Percentiles rank a stretch among this genome's conserved stretches.
Evolutionary conservation across 2,329 filamentous ascomycete species (phyloP).

Genomic region (Teratosphaeria nubilosa): DNA sequence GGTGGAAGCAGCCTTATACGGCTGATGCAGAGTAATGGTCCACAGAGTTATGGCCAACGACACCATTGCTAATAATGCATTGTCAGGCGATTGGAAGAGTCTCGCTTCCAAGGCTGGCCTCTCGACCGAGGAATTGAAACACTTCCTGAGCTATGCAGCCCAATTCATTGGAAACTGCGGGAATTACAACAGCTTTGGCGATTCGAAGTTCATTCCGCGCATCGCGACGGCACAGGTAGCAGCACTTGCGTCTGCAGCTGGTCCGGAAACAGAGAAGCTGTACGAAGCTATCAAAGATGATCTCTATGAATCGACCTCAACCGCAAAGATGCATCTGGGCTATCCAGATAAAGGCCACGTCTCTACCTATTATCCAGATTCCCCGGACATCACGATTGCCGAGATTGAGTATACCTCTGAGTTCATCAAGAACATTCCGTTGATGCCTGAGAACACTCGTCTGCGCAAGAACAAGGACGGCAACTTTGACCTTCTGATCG

Average conservation of each 20-base stretch:
- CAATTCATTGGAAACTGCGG: slow-evolving; percentile 45
- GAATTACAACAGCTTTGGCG: slow-evolving; percentile 44
- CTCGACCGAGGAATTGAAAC: slow-evolving; percentile 29
- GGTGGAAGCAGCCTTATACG: neutral
- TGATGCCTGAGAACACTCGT: slow-evolving; percentile 42
- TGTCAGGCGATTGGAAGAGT: slow-evolving; percentile 39
- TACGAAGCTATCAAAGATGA: slow-evolving; percentile 35
- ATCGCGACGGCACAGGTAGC: slow-evolving; percentile 33
- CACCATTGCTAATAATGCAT: slow-evolving; percentile 10
- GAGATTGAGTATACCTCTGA: slow-evolving; percentile 38
- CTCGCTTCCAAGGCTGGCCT: slow-evolving; percentile 34
- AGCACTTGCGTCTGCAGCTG: slow-evolving; percentile 33
- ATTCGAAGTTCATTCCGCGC: slow-evolving; percentile 44
- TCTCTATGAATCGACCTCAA: slow-evolving; percentile 34
- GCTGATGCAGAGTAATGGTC: neutral
- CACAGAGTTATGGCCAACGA: neutral
- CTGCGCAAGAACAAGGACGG: slow-evolving; percentile 35
- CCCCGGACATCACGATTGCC: slow-evolving; percentile 36
- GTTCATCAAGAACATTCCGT: slow-evolving; percentile 36
- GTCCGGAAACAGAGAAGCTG: slow-evolving; percentile 27
- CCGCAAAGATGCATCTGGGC: slow-evolving; percentile 38
- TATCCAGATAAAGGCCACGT: slow-evolving; percentile 40
- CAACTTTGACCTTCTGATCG: slow-evolving; percentile 39
- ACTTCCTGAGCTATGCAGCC: slow-evolving; percentile 34
- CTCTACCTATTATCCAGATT: slow-evolving; percentile 42